Conservation (phyloP, 2,329 filamentous ascomycete genomes). For the Alternaria arbusti region DNA sequence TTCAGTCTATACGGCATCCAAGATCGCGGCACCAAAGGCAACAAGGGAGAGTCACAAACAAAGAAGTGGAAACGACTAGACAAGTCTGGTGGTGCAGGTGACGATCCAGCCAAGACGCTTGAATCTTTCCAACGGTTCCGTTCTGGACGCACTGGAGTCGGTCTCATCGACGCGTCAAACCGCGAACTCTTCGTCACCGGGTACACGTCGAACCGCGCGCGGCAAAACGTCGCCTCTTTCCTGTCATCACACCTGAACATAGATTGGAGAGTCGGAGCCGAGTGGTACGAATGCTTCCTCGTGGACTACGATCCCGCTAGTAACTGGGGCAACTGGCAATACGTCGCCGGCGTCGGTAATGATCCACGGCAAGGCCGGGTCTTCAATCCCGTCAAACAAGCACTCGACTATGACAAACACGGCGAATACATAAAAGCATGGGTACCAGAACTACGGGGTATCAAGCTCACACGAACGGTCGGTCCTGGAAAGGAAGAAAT, state of each 20-base stretch:
- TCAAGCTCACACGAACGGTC: slow-evolving; percentile 48
- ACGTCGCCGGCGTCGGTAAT: slow-evolving; percentile 79
- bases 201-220: slow-evolving; percentile 76
- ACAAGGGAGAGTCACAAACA: slow-evolving; percentile 49
- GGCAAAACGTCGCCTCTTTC: slow-evolving; percentile 79
- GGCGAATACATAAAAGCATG: slow-evolving; percentile 75
- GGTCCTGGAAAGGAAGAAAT: slow-evolving; percentile 34
- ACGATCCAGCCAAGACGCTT: slow-evolving; percentile 52
- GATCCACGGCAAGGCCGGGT: slow-evolving; percentile 75
- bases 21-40: slow-evolving; percentile 25
- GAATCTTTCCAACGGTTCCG: slow-evolving; percentile 63
- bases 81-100: slow-evolving; percentile 41
- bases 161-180: slow-evolving; percentile 78
- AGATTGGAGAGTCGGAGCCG: slow-evolving; percentile 81
- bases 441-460: slow-evolving; percentile 69
- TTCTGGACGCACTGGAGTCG: slow-evolving; percentile 74
- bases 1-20: slow-evolving; percentile 71
- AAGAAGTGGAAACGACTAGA: slow-evolving; percentile 42
- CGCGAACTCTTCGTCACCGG: slow-evolving; percentile 77
- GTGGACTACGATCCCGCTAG: slow-evolving; percentile 77
- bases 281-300: slow-evolving; percentile 80
- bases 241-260: slow-evolving; percentile 74
- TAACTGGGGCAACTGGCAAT: slow-evolving; percentile 87
- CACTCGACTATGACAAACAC: slow-evolving; percentile 74
- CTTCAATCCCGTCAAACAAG: slow-evolving; percentile 84